phyloP scores from a whole-genome alignment of 2,329 filamentous ascomycete genomes.

The Incumbomyces delicatus region DNA sequence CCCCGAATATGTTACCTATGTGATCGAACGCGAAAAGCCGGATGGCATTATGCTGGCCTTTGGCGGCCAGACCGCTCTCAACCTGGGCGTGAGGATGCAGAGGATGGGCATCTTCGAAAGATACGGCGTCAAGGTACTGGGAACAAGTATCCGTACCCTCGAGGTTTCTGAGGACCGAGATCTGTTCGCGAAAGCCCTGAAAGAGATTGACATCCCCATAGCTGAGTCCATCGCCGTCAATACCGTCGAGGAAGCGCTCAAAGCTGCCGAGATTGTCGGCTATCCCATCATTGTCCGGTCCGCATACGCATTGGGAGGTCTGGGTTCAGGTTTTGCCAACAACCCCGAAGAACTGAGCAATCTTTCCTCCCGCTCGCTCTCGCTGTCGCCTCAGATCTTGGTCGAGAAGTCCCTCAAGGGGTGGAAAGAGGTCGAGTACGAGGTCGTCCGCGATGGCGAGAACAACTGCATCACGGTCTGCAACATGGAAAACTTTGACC shows the following conservation, averaged over 20 bases:
- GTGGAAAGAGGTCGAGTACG: slow-evolving; percentile 99
- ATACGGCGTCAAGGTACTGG: slow-evolving; percentile 89
- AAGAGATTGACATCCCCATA: slow-evolving; percentile 96
- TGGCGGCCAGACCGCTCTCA: slow-evolving; percentile 92
- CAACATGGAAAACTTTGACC: slow-evolving; percentile 99
- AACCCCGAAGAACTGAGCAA: slow-evolving; percentile 90
- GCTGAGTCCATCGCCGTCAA: slow-evolving; percentile 89
- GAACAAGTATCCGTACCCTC: slow-evolving; percentile 86
- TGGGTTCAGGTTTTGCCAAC: slow-evolving; percentile 92
- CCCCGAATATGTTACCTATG: slow-evolving; percentile 92
- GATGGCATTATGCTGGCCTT: slow-evolving; percentile 97
- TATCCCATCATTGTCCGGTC: slow-evolving; percentile 98
- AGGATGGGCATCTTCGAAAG: slow-evolving; percentile 90
- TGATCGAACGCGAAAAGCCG: slow-evolving; percentile 90
- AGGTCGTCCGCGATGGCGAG: slow-evolving; percentile 90
- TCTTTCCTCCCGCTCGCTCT: slow-evolving; percentile 83
- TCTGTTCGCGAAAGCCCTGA: slow-evolving; percentile 86
- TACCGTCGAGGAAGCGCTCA: slow-evolving; percentile 83
- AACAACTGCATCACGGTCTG: slow-evolving; percentile 99
- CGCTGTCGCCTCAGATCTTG: slow-evolving; percentile 87
- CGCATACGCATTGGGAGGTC: slow-evolving; percentile 88
- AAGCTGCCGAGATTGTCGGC: slow-evolving; percentile 75
- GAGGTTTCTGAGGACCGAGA: slow-evolving; percentile 95
- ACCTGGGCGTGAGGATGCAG: slow-evolving; percentile 95
- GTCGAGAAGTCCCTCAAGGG: slow-evolving; percentile 98